phyloP scores from a whole-genome alignment of 148 eudicot genomes.

The Euryodendron excelsum region DNA sequence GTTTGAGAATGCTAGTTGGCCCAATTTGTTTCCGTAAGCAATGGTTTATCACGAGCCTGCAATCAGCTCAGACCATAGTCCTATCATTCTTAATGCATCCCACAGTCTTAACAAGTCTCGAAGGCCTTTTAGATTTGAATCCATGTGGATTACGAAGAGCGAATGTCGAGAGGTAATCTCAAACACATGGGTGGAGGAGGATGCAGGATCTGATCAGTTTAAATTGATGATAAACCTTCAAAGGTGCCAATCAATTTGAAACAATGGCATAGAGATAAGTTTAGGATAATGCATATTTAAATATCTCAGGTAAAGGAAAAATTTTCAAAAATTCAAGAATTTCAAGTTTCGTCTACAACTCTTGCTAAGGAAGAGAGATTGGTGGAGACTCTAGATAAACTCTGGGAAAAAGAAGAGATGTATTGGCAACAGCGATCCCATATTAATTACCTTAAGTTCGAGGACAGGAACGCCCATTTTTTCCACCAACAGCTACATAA shows the following conservation, averaged over 20 bases:
- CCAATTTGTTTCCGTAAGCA: neutral
- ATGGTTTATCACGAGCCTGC: neutral
- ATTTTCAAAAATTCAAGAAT: too few relatives aligned
- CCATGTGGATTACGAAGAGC: neutral
- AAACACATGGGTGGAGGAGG: neutral
- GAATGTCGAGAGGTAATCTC: too few relatives aligned
- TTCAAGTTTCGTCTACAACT: neutral
- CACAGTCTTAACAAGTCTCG: neutral
- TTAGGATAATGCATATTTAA: too few relatives aligned
- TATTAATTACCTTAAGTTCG: neutral
- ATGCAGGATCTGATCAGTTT: neutral
- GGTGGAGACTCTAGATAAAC: neutral
- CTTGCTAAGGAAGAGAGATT: neutral
- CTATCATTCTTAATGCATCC: neutral
- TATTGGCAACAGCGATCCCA: neutral
- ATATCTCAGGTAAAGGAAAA: too few relatives aligned
- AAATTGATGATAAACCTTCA: too few relatives aligned
- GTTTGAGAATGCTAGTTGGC: neutral
- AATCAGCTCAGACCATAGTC: neutral
- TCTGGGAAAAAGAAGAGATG: neutral
- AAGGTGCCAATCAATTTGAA: too few relatives aligned
- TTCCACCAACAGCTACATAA: too few relatives aligned
- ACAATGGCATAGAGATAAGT: too few relatives aligned
- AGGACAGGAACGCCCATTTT: neutral
- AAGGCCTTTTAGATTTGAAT: neutral